These are phyloP conservation scores for Sporothrix mexicana DNA, from an alignment of 2,329 filamentous ascomycete species.

Conservation along the genomic window DNA sequence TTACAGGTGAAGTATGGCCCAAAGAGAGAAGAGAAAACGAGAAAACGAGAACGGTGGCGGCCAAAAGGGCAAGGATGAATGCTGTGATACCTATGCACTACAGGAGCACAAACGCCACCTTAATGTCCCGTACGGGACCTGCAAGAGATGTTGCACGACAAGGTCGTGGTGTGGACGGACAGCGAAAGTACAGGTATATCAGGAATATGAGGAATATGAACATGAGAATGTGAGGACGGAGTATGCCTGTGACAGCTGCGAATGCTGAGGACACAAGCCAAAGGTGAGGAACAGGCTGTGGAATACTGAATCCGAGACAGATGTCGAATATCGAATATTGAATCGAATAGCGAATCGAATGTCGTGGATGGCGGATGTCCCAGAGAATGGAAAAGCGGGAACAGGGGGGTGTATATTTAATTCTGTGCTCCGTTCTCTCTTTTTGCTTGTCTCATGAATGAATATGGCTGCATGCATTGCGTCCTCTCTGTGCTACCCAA, in stretches of 20 bases:
- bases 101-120: constrained; percentile 35
- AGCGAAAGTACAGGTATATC: not conserved
- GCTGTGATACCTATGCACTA: constrained; percentile 27
- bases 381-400: not conserved
- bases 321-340: not conserved
- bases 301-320: too few species aligned
- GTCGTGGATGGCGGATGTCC: not conserved
- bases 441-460: not conserved
- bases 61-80: not conserved
- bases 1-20: not conserved
- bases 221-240: not conserved
- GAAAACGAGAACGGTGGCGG: not conserved
- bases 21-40: not conserved
- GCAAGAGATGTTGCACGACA: not conserved
- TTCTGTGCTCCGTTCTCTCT: not conserved
- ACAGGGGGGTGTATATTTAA: not conserved
- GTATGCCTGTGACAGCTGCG: not conserved
- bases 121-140: constrained; percentile 35
- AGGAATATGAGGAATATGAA: not conserved
- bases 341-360: not conserved
- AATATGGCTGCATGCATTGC: constrained; percentile 17
- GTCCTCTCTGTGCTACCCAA: not conserved
- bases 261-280: not conserved
- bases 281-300: not conserved
- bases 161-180: constrained; percentile 3